Base-by-base conservation (phyloP, 202 grass and related monocot genomes). In the Alloteropsis angusta region DNA sequence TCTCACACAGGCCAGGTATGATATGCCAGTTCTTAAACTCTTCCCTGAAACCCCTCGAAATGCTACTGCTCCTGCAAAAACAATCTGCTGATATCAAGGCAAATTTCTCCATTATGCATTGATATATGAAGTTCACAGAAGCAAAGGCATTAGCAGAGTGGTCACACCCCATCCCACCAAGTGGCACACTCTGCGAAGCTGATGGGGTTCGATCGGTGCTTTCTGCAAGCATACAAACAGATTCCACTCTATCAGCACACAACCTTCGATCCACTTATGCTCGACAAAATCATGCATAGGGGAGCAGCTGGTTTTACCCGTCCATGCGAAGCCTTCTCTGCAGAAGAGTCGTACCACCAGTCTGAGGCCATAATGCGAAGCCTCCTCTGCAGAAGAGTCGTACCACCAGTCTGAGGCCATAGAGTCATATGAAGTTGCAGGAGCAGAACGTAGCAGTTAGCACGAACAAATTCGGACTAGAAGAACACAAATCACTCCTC, bases 21-120 rank as follows among this genome's bases (percentile, higher is more conserved):
- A 99, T 96, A 73, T 99, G 96, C 96, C 96, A 99, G 65, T 99
- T 93, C 82, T 96, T 99, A 35, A 99, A 99, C 88, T 99, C 96
- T 75, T 92, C 96, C 84, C 96, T 96, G 82, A 99, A 99, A 65
- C 96, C 92, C 85, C 96, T 93, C 4, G 96, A 99, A 82, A 99
- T 96, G 84, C 96, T 99, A 68, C 96, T 92, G 6, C 96, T 99
- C 86, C 96, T 99, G 83, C 44, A 78, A 85, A 84, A 89, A 18
- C 43, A 61, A 57, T 70, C 19, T 74, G 79, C 9, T 39, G 25
- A 45, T 84, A 80, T 88, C 47, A 90, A 80, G 68, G 80, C 22
- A 69, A 85, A 64, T 50, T 30, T 45, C 35, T 75, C 57, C 28
- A 71, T 44, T 39, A 62, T 57, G 59, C 32, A 66, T 69, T 13